Percentiles rank a stretch among this genome's conserved stretches.
Evolutionary conservation across 495 filamentous ascomycete genomes (phyloP).

Genomic region (Tricharina praecox): DNA sequence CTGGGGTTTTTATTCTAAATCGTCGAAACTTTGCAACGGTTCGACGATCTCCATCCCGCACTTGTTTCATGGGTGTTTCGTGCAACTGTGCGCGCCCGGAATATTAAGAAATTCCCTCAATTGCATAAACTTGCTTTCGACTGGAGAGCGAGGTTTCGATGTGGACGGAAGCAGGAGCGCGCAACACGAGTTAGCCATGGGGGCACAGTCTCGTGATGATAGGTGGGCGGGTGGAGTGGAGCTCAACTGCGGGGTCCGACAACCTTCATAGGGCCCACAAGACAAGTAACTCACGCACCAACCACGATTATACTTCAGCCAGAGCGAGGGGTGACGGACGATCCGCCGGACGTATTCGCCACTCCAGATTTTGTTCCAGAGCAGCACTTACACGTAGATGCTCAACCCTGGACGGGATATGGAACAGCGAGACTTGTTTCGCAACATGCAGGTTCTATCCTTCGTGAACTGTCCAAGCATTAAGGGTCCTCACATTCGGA

Average conservation of each 20-base stretch:
- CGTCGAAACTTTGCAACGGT: neutral
- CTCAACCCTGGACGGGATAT: neutral
- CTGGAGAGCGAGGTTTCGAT: too few relatives aligned
- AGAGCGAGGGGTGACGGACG: neutral
- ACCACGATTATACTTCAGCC: neutral
- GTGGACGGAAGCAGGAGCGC: too few relatives aligned
- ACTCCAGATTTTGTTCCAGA: too few relatives aligned
- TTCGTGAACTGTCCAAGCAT: neutral
- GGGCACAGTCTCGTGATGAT: constrained; percentile 3
- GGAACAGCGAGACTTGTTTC: neutral
- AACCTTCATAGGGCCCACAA: neutral
- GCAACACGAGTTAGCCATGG: too few relatives aligned
- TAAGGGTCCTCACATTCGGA: neutral
- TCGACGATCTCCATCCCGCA: constrained; percentile 1
- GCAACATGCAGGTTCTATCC: neutral
- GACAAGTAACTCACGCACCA: too few relatives aligned
- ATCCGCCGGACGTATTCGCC: neutral
- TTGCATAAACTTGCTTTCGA: constrained; percentile 7
- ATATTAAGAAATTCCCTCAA: constrained; percentile 4
- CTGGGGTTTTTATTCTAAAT: constrained; percentile 2
- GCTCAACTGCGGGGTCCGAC: neutral
- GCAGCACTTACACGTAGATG: constrained; percentile 3
- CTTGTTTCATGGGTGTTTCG: constrained; percentile 1
- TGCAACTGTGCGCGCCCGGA: neutral
- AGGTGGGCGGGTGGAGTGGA: too few relatives aligned